Percentiles rank a stretch among this genome's conserved stretches.
Conservation (phyloP, 2,329 filamentous ascomycete genomes). For the Capronia americana region DNA sequence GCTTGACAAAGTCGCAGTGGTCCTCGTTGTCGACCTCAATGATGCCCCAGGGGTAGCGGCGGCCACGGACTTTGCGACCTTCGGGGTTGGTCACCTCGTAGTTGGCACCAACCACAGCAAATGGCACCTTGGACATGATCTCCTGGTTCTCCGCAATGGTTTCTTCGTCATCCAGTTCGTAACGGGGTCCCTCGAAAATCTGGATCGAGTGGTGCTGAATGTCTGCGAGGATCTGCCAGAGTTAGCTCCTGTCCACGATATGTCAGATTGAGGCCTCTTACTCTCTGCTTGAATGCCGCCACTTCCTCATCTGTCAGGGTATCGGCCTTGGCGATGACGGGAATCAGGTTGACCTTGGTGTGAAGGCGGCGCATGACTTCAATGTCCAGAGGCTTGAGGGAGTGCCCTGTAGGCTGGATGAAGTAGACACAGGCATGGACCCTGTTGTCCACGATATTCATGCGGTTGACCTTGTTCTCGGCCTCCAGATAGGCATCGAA, state of each 20-base stretch:
- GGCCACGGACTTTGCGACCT: slow-evolving; percentile 93
- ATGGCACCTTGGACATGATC: slow-evolving; percentile 99
- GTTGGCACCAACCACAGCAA: slow-evolving; percentile 96
- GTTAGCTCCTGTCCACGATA: slow-evolving; percentile 40
- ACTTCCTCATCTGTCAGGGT: slow-evolving; percentile 98
- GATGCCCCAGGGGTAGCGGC: slow-evolving; percentile 96
- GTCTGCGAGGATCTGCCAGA: slow-evolving; percentile 83
- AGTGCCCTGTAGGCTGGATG: slow-evolving; percentile 98
- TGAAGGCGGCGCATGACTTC: slow-evolving; percentile 99
- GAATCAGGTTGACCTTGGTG: slow-evolving; percentile 99
- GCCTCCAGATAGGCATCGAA: slow-evolving; percentile 98
- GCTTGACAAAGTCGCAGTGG: slow-evolving; percentile 99
- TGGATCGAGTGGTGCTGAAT: slow-evolving; percentile 97
- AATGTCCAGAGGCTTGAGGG: slow-evolving; percentile 96
- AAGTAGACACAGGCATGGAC: slow-evolving; percentile 99
- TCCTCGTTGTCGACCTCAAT: slow-evolving; percentile 99
- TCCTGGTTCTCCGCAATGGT: slow-evolving; percentile 99
- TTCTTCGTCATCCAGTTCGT: slow-evolving; percentile 98
- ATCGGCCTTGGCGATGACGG: slow-evolving; percentile 98
- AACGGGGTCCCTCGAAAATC: slow-evolving; percentile 98
- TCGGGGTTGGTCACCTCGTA: slow-evolving; percentile 89
- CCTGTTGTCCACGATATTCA: slow-evolving; percentile 99
- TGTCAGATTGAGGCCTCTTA: slow-evolving; percentile 59
- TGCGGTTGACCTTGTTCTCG: slow-evolving; percentile 99
- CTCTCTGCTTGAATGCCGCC: slow-evolving; percentile 89